Evolutionary conservation across 345 rosid species (phyloP).

Genomic region (Brassica nigra): DNA sequence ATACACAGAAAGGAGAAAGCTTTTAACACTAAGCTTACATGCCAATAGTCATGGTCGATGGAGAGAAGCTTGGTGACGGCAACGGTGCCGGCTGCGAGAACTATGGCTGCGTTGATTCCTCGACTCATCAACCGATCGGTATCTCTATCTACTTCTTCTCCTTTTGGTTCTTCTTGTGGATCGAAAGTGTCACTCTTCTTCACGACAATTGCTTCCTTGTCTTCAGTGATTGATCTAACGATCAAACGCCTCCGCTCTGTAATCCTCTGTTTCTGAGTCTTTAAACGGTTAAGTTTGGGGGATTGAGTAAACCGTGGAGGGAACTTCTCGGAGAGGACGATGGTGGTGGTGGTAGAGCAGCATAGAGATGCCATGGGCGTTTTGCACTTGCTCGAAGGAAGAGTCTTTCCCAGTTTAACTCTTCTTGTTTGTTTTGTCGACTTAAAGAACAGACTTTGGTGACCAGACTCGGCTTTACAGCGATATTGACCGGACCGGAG

Average conservation of each 20-base stretch:
- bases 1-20: conserved; percentile 12
- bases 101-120: conserved; percentile 74
- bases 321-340: conserved; percentile 8
- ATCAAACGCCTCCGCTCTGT: conserved; percentile 44
- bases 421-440: not conserved
- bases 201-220: conserved; percentile 50
- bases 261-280: conserved; percentile 16
- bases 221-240: conserved; percentile 54
- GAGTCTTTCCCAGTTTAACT: conserved; percentile 5
- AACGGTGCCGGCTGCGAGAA: conserved; percentile 77
- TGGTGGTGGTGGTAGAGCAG: not conserved
- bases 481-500: not conserved
- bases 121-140: conserved; percentile 49
- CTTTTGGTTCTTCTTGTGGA: conserved; percentile 30
- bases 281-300: conserved; percentile 14
- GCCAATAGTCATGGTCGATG: conserved; percentile 94
- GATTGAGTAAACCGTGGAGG: conserved; percentile 7
- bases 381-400: not conserved
- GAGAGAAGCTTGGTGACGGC: conserved; percentile 75
- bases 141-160: conserved; percentile 25
- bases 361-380: conserved; percentile 36
- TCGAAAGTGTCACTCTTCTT: conserved; percentile 29
- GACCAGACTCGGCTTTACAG: not conserved
- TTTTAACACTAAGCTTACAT: conserved; percentile 57
- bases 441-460: not conserved